Conservation (phyloP, 2,329 filamentous ascomycete species). For the Ophiocordyceps camponoti-leonardi region DNA sequence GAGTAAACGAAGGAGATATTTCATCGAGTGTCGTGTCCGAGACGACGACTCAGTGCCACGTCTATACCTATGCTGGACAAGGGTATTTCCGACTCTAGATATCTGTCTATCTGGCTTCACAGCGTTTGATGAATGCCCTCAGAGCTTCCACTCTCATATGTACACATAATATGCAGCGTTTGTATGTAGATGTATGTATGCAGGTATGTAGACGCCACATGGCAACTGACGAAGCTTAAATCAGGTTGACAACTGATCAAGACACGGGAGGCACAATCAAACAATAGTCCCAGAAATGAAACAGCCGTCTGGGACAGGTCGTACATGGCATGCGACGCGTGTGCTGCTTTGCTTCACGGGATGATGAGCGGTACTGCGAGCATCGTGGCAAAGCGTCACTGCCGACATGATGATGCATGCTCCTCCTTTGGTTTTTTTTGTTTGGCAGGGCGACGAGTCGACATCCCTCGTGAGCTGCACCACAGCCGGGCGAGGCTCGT, state of each 20-base stretch:
- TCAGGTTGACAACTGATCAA: neutral
- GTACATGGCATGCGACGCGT: neutral
- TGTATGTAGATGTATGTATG: too few relatives aligned
- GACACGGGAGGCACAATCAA: neutral
- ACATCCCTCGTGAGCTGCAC: neutral
- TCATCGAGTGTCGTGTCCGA: too few relatives aligned
- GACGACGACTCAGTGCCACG: too few relatives aligned
- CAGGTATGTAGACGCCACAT: neutral
- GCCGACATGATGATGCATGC: neutral
- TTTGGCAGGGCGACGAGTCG: neutral
- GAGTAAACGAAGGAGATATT: too few relatives aligned
- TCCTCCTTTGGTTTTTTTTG: neutral
- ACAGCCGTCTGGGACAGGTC: neutral
- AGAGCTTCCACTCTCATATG: too few relatives aligned
- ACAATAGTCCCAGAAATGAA: neutral
- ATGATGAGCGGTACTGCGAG: neutral
- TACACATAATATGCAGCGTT: too few relatives aligned
- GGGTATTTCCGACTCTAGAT: too few relatives aligned
- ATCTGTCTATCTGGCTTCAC: too few relatives aligned
- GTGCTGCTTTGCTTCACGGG: neutral
- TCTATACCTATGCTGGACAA: too few relatives aligned
- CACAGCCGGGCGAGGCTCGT: neutral
- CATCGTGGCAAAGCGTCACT: neutral
- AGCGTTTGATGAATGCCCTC: too few relatives aligned
- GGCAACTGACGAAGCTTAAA: constrained; percentile 1